phyloP scores from a whole-genome alignment of 1,284 basidiomycete genomes.

The Rhizoctonia solani region DNA sequence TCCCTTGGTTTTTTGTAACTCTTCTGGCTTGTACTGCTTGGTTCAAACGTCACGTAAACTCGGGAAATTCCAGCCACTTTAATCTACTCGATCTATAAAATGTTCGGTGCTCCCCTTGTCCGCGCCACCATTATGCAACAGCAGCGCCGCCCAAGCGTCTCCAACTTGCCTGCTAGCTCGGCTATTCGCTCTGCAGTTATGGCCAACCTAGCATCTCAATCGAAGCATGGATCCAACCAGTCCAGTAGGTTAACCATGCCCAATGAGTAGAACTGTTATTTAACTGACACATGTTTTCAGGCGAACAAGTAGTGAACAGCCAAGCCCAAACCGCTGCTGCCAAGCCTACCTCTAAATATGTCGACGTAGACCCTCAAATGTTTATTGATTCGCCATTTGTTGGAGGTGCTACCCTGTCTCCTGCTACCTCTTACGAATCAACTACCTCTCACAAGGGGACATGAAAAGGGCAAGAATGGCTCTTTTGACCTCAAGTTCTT shows the following conservation, averaged over 20 bases:
- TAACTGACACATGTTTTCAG: not conserved
- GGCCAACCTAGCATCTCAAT: not conserved
- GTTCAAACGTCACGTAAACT: not conserved
- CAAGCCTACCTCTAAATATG: slow-evolving; percentile 19
- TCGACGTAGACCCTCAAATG: slow-evolving; percentile 20
- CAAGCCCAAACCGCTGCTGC: not conserved
- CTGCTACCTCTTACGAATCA: slow-evolving; percentile 4
- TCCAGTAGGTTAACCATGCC: slow-evolving; percentile 7
- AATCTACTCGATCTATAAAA: not conserved
- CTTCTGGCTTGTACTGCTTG: not conserved
- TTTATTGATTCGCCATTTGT: slow-evolving; percentile 29
- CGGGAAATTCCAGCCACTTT: not conserved
- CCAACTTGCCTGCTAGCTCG: slow-evolving; percentile 17
- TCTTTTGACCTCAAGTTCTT: slow-evolving; percentile 20
- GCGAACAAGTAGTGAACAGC: not conserved
- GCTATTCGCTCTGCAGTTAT: slow-evolving; percentile 20
- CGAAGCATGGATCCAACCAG: not conserved
- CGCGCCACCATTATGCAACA: slow-evolving; percentile 30
- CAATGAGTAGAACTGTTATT: not conserved
- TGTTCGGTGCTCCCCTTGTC: slow-evolving; percentile 27
- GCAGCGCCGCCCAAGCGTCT: slow-evolving; percentile 23
- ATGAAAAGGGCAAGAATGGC: not conserved
- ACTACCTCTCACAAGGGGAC: not conserved
- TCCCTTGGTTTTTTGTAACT: not conserved
- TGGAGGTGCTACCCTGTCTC: slow-evolving; percentile 17